Base-by-base conservation (phyloP, 2,329 filamentous ascomycete genomes). In the Trichoderma lentiforme region DNA sequence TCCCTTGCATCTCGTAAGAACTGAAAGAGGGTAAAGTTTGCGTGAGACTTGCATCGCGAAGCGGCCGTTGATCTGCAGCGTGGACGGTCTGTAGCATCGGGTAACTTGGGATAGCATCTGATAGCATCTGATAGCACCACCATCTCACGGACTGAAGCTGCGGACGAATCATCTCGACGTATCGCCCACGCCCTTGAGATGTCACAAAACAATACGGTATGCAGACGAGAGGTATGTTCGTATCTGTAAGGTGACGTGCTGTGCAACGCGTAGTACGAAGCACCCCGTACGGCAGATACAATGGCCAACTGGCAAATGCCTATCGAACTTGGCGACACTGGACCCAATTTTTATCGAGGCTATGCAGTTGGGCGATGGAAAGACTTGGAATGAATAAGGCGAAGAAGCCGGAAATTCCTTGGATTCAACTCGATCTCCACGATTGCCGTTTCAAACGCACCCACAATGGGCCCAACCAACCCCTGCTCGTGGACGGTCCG, bases 41-140 rank as follows among this genome's bases (percentile, higher is more conserved):
- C 51, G 39, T 70, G 57, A 70, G 67, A 53, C 67, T 9, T 61
- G 56, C 65, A 70, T 62, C 36, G 32, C 14, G n/a, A 61, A 53
- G 39, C 67, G 56, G 57, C 39, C 57, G 57, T 51, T 36, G 67
- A 62, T 43, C 30, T 61, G 66, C 66, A 53, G 15, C 47, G 56
- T 26, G 28, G n/a, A 12, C 7, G 14, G 36, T 7, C 28, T 28
- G 65, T 69, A 60, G 36, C 26, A 56, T 26, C 57, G 9, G 8
- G n/a, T 43, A 58, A 15, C 12, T 14, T 53, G 11, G 47, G n/a
- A 43, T 39, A 18, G 34, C 32, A 39, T 39, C 47, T 67, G 32
- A 11, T 43, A 11, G 62, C 62, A 30, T 36, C 34, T 67, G 15
- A 21, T 58, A 34, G 32, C 63, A 66, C 28, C 24, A 18, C 24